Conservation (phyloP, 2,329 filamentous ascomycete species). For the Exophiala sp. region DNA sequence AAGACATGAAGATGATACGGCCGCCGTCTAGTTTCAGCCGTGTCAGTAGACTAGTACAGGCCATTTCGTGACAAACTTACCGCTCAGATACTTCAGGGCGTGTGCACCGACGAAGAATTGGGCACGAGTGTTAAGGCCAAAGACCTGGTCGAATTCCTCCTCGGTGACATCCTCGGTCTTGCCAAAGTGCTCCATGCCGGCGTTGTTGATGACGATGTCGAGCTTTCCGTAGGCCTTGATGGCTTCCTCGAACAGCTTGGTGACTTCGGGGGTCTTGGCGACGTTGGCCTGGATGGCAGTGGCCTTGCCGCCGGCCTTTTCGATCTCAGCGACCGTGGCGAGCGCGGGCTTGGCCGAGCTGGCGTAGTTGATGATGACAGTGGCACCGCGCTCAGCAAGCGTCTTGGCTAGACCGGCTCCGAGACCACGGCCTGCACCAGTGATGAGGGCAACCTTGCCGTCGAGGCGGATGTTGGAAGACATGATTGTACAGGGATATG, state of each 20-base stretch:
- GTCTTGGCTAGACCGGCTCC: constrained; percentile 35
- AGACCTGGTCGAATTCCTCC: constrained; percentile 57
- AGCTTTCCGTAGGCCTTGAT: constrained; percentile 30
- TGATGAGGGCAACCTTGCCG: constrained; percentile 40
- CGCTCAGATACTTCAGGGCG: constrained; percentile 61
- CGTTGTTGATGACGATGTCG: constrained; percentile 30
- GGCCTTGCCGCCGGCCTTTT: constrained; percentile 33
- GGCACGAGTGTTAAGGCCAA: constrained; percentile 60
- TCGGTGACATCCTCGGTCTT: constrained; percentile 65
- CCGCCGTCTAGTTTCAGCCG: constrained; percentile 39
- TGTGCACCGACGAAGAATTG: constrained; percentile 67
- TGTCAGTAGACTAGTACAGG: constrained; percentile 3
- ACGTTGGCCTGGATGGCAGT: constrained; percentile 50
- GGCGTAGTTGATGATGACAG: constrained; percentile 44
- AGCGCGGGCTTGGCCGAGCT: constrained; percentile 40
- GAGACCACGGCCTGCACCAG: constrained; percentile 37
- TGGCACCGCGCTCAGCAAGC: constrained; percentile 35
- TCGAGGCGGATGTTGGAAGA: constrained; percentile 26
- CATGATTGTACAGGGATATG: constrained; percentile 10
- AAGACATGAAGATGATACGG: constrained; percentile 54
- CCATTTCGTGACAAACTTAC: constrained; percentile 12
- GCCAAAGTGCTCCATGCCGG: constrained; percentile 34
- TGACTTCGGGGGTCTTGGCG: constrained; percentile 40
- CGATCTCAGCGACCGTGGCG: constrained; percentile 30
- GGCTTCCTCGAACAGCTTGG: constrained; percentile 45